Percentiles rank a stretch among this genome's conserved stretches.
Evolutionary conservation across 2,329 filamentous ascomycete species (phyloP).

Genomic region (Atkinsonella hypoxylon): DNA sequence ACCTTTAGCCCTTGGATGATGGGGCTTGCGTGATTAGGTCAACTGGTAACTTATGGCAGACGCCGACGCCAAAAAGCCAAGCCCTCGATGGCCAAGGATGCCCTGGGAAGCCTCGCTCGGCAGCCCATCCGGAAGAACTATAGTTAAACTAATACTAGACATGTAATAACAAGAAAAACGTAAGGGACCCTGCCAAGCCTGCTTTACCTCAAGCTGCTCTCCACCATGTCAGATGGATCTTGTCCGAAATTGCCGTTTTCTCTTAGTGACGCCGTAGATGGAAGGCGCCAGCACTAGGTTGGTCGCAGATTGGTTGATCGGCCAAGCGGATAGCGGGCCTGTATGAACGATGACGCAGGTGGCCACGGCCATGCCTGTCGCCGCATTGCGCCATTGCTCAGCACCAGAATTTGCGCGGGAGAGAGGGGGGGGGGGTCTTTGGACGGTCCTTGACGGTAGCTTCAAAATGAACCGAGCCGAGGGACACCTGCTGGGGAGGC

Average conservation of each 20-base stretch:
- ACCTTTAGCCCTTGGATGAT: not conserved
- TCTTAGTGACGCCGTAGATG: not conserved
- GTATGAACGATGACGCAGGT: conserved; percentile 3
- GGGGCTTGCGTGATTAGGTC: not conserved
- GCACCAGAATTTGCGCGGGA: not conserved
- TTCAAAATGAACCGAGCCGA: not conserved
- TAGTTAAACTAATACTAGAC: too few relatives aligned
- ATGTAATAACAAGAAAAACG: not conserved
- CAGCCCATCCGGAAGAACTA: conserved; percentile 7
- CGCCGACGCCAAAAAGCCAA: not conserved
- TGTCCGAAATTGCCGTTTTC: not conserved
- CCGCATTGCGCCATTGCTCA: not conserved
- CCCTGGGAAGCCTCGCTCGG: conserved; percentile 7
- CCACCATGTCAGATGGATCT: not conserved
- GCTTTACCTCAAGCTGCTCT: not conserved
- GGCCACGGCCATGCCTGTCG: not conserved
- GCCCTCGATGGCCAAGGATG: not conserved
- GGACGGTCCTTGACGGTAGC: not conserved
- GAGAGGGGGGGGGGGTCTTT: too few relatives aligned
- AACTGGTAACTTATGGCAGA: too few relatives aligned
- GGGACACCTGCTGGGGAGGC: not conserved
- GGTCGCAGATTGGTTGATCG: too few relatives aligned
- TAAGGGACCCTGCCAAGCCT: not conserved
- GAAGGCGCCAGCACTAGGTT: too few relatives aligned
- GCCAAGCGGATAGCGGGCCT: not conserved